Evolutionary conservation across 805 yeast species (phyloP), one percentile per base, ranked within the genome.

Genomic region (Metschnikowia shivogae): DNA sequence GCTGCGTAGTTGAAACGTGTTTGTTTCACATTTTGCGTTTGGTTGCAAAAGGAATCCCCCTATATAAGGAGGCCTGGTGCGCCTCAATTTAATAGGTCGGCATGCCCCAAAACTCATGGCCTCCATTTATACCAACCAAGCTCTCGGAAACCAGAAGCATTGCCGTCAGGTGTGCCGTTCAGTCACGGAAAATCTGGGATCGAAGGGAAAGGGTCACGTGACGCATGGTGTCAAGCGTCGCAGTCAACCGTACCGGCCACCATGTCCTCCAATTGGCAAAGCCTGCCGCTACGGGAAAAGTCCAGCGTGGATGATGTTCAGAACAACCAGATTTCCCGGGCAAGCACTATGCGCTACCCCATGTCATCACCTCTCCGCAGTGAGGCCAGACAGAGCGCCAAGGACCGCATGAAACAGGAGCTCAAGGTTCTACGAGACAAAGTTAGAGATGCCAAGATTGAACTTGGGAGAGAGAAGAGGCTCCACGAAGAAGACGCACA

Each of bases 351-450:
- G 6, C 47, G 43, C 24, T 50, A 43, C 22, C 58, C 58, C 5
- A 44, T 55, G 54, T 47, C 51, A 33, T 49, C 55, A 14, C 58
- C 58, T 6, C 26, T 45, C 11, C 39, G 39, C 27, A n/a, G 24
- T 17, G 24, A 10, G 3, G 26, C n/a, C 36, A 22, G n/a, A 29
- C 22, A 12, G 32, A n/a, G 22, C 12, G 36, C 24, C 32, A 14
- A 14, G 28, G 24, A 8, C 34, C 14, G 44, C 22, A 36, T 43
- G 17, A 38, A 31, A n/a, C 40, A 42, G 24, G 46, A 48, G 34
- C 46, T 49, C 42, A 20, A 36, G 37, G 39, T 38, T 22, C 34
- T 40, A 32, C 48, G 58, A 5, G 46, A 47, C 7, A 42, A 34
- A 8, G 44, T 42, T 9, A 47, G 58, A 6, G 45, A 47, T 22